Conservation (phyloP, 257 asterid species). For the Nicotiana tabacum region DNA sequence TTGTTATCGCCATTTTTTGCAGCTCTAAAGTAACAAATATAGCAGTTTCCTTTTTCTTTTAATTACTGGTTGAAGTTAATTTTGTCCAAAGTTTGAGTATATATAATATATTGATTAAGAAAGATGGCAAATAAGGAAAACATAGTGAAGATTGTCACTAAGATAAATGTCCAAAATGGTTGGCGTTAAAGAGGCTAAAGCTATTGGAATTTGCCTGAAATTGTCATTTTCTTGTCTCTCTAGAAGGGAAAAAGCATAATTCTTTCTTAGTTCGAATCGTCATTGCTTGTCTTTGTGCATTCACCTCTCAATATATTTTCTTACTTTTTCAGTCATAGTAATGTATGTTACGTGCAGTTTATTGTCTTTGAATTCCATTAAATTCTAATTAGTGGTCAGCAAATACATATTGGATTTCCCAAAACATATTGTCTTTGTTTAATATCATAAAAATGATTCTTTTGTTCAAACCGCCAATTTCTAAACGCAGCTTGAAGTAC, state of each 20-base stretch:
- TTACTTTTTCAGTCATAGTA: background rate
- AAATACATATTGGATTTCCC: background rate
- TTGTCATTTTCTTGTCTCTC: background rate
- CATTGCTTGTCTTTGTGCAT: background rate
- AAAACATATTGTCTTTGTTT: background rate
- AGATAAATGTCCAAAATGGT: background rate
- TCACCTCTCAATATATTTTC: background rate
- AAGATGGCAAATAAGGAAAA: background rate
- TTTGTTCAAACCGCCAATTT: conserved; percentile 2
- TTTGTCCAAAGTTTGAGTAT: background rate
- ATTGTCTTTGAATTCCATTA: background rate
- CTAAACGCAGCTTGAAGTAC: background rate
- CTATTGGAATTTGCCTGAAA: background rate
- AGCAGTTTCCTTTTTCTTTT: no score
- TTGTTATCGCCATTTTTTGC: conserved; percentile 10
- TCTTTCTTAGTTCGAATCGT: background rate
- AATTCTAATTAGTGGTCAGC: background rate
- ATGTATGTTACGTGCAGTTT: background rate
- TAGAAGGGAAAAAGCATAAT: background rate
- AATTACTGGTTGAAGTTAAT: background rate
- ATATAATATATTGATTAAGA: background rate
- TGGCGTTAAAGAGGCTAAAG: background rate
- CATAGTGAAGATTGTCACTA: conserved; percentile 1
- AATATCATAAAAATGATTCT: background rate
- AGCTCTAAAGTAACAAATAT: background rate